A percentile compares a stretch with the other conserved stretches of the same genome.
Evolutionary conservation across 805 yeast species (phyloP).

Genomic region (Candida chauliodis): DNA sequence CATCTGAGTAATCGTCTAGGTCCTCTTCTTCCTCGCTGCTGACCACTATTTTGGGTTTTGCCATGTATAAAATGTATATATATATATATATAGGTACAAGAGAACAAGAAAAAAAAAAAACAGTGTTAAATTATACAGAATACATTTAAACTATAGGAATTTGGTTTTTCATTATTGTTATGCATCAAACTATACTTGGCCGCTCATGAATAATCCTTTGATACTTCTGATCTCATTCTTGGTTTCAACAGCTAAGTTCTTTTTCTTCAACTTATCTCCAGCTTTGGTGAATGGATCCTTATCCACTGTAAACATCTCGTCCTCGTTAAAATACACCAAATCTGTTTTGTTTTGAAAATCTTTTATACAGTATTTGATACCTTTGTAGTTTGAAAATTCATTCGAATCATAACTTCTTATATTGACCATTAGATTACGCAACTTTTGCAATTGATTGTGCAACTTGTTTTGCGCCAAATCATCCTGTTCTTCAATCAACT

Average conservation of each 20-base stretch:
- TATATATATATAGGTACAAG: neutral
- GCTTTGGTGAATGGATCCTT: slow-evolving; percentile 1
- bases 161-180: too few relatives aligned
- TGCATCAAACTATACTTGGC: too few relatives aligned
- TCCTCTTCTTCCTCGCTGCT: slow-evolving; percentile 10
- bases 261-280: slow-evolving; percentile 14
- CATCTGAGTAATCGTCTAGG: slow-evolving; percentile 5
- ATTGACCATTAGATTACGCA: slow-evolving; percentile 17
- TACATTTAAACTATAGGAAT: too few relatives aligned
- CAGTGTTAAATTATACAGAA: too few relatives aligned
- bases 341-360: slow-evolving; percentile 36
- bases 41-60: neutral
- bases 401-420: slow-evolving; percentile 24
- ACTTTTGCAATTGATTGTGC: slow-evolving; percentile 18
- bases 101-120: too few relatives aligned
- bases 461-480: slow-evolving; percentile 23
- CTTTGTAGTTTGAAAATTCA: slow-evolving; percentile 32
- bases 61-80: neutral
- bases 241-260: slow-evolving; percentile 30
- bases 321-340: slow-evolving; percentile 29
- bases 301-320: slow-evolving; percentile 23
- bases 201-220: slow-evolving; percentile 45
- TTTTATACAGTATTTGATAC: slow-evolving; percentile 25
- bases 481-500: slow-evolving; percentile 15
- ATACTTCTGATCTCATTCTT: slow-evolving; percentile 37